A percentile compares a stretch with the other conserved stretches of the same genome.
These are phyloP conservation scores for Sungouiella thailandica DNA, from an alignment of 805 yeast genomes.

Conservation along the genomic window DNA sequence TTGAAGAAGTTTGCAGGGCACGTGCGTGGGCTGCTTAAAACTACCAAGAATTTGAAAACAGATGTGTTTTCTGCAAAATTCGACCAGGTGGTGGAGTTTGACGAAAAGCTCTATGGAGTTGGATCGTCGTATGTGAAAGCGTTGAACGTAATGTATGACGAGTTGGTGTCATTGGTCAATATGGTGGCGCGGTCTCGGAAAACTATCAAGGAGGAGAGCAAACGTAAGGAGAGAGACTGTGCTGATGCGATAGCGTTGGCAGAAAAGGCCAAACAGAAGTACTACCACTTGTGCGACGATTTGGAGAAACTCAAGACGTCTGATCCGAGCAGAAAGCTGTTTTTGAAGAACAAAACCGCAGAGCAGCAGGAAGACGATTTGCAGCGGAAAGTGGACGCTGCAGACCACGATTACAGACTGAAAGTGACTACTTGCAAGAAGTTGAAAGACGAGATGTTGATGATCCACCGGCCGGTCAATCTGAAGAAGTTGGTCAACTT, in stretches of 20 bases:
- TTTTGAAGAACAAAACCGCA: constrained; percentile 72
- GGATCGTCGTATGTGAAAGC: constrained; percentile 75
- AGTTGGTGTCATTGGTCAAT: constrained; percentile 63
- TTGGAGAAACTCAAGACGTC: constrained; percentile 74
- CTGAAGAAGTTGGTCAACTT: constrained; percentile 69
- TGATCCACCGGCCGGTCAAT: constrained; percentile 71
- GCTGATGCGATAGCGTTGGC: constrained; percentile 76
- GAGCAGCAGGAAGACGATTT: constrained; percentile 91
- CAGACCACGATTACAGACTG: constrained; percentile 82
- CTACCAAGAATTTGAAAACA: constrained; percentile 42
- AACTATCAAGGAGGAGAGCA: constrained; percentile 72
- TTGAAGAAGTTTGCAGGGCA: constrained; percentile 64
- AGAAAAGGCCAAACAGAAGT: constrained; percentile 76
- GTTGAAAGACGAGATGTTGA: constrained; percentile 65
- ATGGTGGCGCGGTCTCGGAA: constrained; percentile 74
- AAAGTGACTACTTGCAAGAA: constrained; percentile 71
- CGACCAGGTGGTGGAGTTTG: constrained; percentile 67
- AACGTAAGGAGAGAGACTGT: constrained; percentile 78
- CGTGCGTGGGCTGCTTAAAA: constrained; percentile 45
- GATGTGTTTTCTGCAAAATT: constrained; percentile 66
- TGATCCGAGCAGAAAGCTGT: constrained; percentile 81
- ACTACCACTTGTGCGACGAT: constrained; percentile 78
- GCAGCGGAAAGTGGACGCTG: constrained; percentile 68
- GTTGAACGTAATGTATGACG: constrained; percentile 80
- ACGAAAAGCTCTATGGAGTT: constrained; percentile 66